Base-by-base conservation (phyloP, 1,139 yeast genomes). In the Scheffersomyces cryptocercus region DNA sequence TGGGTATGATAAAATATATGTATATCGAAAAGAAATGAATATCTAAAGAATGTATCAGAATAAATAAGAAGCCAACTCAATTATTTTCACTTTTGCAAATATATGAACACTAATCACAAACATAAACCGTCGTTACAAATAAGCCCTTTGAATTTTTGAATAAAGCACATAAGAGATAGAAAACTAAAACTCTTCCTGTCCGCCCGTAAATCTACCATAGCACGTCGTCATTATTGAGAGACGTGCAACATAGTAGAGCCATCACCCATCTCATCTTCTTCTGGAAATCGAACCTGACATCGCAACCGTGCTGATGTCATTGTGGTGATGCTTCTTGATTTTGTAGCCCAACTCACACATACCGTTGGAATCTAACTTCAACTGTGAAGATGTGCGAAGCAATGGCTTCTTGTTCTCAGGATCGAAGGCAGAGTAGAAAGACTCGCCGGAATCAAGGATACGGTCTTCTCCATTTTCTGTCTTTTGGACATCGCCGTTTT, bases 241-340 rank as follows among this genome's bases (percentile, higher is more conserved):
- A 14, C 20, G 4, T 16, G 20, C 6, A 16, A 5, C 20, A 16
- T 16, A 16, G 6, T 4, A 5, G 20, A 16, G 1, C 37, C 26
- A 20, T 7, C 37, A 29, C 37, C 20, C n/a, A 20, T n/a, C 5
- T 15, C 9, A 29, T 14, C 45, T 35, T 38, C 52, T 43, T 39
- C 63, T 54, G 9, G 59, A 47, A 24, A 55, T 38, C 5, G 58
- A 43, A 3, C 73, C 72, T 5, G 66, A 55, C 24, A 64, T 61
- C 1, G 67, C 61, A 33, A 61, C 66, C 36, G 63, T 65, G 52
- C 73, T 67, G 9, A 72, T 59, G 11, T 71, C 77, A 38, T 65
- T 55, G 51, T 75, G 80, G 52, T 73, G 77, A 51, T 75, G 80
- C 52, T 65, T 73, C 47, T 62, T 71, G 38, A 75, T 61, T 50